Percentiles rank a stretch among this genome's conserved stretches.
Conservation (phyloP, 352 stramenopile genomes). For the Phytophthora pistaciae region DNA sequence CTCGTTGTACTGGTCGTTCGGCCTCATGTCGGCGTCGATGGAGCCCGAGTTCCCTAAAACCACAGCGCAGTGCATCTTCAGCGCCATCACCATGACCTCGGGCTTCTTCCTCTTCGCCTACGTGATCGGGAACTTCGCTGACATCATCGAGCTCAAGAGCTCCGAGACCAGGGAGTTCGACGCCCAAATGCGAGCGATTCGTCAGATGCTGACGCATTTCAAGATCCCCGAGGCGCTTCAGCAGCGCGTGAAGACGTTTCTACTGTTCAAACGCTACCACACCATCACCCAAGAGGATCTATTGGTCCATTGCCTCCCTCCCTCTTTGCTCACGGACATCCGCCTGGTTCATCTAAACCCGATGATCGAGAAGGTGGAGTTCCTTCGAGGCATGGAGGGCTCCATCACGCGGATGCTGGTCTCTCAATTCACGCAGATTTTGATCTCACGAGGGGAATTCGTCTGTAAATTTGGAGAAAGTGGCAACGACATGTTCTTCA, state of each 20-base stretch:
- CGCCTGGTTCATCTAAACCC: constrained; percentile 69
- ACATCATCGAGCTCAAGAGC: constrained; percentile 71
- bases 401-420: constrained; percentile 76
- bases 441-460: constrained; percentile 65
- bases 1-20: constrained; percentile 77
- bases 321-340: constrained; percentile 76
- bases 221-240: constrained; percentile 47
- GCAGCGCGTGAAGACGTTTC: constrained; percentile 67
- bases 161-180: constrained; percentile 75
- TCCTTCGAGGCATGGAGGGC: constrained; percentile 66
- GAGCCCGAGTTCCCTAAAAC: constrained; percentile 60
- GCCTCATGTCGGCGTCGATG: constrained; percentile 70
- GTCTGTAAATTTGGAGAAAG: constrained; percentile 65
- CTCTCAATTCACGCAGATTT: constrained; percentile 67
- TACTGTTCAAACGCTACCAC: constrained; percentile 77
- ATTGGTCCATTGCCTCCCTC: constrained; percentile 66
- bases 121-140: constrained; percentile 76
- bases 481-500: constrained; percentile 79
- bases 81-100: constrained; percentile 63
- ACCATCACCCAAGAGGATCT: constrained; percentile 76
- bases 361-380: constrained; percentile 78
- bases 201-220: constrained; percentile 68
- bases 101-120: constrained; percentile 83
- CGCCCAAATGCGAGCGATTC: constrained; percentile 58
- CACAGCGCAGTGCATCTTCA: constrained; percentile 59